Evolutionary conservation across 768 basidiomycete species (phyloP).

Genomic region (Fomitopsis pulvina): DNA sequence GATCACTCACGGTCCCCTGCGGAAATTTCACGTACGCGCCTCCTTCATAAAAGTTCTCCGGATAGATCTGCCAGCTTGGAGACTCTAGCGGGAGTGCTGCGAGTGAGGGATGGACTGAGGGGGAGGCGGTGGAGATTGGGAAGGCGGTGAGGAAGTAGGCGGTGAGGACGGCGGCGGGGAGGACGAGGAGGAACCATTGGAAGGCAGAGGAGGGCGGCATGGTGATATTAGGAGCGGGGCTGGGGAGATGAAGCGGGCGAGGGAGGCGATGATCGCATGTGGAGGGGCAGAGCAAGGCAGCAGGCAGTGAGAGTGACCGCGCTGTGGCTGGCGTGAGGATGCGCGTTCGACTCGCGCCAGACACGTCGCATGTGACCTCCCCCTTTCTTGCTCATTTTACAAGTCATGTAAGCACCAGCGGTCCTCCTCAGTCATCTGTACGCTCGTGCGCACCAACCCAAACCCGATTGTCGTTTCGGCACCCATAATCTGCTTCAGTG

Average conservation of each 20-base stretch:
- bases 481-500: too few species aligned
- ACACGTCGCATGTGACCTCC: not conserved
- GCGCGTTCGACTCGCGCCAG: not conserved
- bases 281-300: too few species aligned
- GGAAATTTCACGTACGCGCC: constrained; percentile 63
- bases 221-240: not conserved
- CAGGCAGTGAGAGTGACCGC: not conserved
- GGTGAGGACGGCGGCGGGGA: constrained; percentile 54
- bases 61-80: constrained; percentile 65
- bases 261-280: not conserved
- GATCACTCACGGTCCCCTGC: constrained; percentile 46
- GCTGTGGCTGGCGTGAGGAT: not conserved
- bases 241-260: not conserved
- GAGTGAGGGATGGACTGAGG: constrained; percentile 50
- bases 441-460: too few species aligned
- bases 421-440: too few species aligned
- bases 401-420: too few species aligned
- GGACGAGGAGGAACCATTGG: constrained; percentile 43
- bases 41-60: constrained; percentile 58
- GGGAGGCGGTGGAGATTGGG: constrained; percentile 48
- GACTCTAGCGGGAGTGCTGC: constrained; percentile 48
- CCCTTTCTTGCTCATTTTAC: too few species aligned
- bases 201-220: constrained; percentile 22
- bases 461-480: too few species aligned
- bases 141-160: constrained; percentile 61